Base-by-base conservation (phyloP, 192 early-diverging fungal genomes). In the Cladochytrium replicatum region DNA sequence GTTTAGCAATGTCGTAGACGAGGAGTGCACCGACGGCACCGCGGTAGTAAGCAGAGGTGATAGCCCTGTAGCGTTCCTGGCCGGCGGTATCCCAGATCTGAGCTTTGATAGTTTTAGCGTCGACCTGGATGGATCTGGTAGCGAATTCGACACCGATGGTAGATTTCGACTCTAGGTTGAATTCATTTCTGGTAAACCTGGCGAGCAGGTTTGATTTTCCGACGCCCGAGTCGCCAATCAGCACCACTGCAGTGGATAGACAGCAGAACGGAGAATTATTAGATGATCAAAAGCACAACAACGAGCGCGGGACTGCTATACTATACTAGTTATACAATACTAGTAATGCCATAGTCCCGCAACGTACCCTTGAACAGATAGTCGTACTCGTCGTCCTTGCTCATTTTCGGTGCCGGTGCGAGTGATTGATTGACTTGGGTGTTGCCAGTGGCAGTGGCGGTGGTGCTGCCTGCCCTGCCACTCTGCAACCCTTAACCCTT, bases 101-200 rank as follows among this genome's bases (percentile, higher is more conserved):
- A 38, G 91, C 91, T 71, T 97, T 99, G 68, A 99, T 92, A 9
- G 87, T 92, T 75, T 99, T 99, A 52, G 78, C 72, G 50, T 99
- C 92, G 30, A 99, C 91, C 61, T 94, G 85, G 55, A 99, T 93
- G 69, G 79, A 86, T 53, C 92, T 75, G 26, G 91, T 97, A 31
- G 89, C 91, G 69, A 97, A 99, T 62, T 99, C 95, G 43, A 99
- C 91, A 58, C 95, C 95, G 68, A 99, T 99, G 44, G 95, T 99
- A 27, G 92, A 92, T 71, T 95, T 97, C 50, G 92, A 96, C 63
- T 94, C 91, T 51, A 93, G 74, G 69, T 91, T 93, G 69, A 99
- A 99, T 69, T 95, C 92, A 73, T 97, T 92, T 54, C 91, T 86
- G 29, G 92, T 93, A 70, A 97, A 99, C 51, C 95, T 84, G 52